Conservation (phyloP, 2,329 filamentous ascomycete species). For the Ophioceras dolichostomum region DNA sequence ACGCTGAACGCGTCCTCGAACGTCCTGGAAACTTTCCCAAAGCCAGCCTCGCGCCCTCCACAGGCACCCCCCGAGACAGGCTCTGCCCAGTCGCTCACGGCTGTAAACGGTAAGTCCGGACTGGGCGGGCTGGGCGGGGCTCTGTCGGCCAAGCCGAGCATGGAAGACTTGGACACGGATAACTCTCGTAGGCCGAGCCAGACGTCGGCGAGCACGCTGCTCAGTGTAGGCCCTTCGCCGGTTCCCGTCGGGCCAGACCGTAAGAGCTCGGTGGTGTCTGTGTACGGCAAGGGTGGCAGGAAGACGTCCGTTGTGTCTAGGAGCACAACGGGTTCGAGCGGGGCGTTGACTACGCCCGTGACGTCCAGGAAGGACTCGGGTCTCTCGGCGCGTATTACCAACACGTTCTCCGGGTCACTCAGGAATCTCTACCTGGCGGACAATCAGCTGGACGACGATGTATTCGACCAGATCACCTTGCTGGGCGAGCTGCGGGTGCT, state of each 20-base stretch:
- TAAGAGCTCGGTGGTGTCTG: slow-evolving; percentile 76
- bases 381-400: slow-evolving; percentile 64
- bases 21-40: slow-evolving; percentile 80
- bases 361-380: slow-evolving; percentile 75
- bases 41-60: slow-evolving; percentile 60
- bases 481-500: slow-evolving; percentile 76
- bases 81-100: slow-evolving; percentile 14
- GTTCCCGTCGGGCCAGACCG: slow-evolving; percentile 46
- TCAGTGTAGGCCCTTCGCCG: slow-evolving; percentile 67
- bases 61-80: slow-evolving; percentile 40
- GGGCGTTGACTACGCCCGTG: slow-evolving; percentile 38
- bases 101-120: slow-evolving; percentile 26
- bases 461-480: slow-evolving; percentile 81
- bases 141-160: slow-evolving; percentile 52
- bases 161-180: slow-evolving; percentile 58
- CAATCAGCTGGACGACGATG: slow-evolving; percentile 86
- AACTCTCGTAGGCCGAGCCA: slow-evolving; percentile 67
- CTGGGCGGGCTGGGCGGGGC: slow-evolving; percentile 23
- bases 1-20: slow-evolving; percentile 94
- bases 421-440: slow-evolving; percentile 81
- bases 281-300: slow-evolving; percentile 65
- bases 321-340: slow-evolving; percentile 30
- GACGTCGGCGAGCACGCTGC: slow-evolving; percentile 45
- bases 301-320: slow-evolving; percentile 77
- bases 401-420: slow-evolving; percentile 80